Percentiles rank a stretch among this genome's conserved stretches.
These are phyloP conservation scores for Cadophora sp. DNA, from an alignment of 2,329 filamentous ascomycete species.

Conservation along the genomic window DNA sequence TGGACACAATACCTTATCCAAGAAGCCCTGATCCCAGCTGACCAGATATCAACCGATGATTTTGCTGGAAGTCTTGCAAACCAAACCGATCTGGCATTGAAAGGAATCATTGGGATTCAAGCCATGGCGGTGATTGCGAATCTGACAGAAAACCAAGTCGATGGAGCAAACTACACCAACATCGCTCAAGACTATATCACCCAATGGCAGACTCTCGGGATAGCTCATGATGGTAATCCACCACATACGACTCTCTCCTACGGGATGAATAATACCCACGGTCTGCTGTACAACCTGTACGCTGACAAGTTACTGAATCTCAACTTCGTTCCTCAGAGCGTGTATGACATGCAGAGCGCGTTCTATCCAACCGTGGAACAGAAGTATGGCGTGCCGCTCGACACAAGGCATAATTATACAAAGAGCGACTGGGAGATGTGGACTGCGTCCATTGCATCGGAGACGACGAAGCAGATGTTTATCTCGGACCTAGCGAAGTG, in stretches of 20 bases:
- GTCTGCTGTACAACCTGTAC: conserved; percentile 80
- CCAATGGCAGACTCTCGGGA: conserved; percentile 74
- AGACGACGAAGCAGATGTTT: conserved; percentile 67
- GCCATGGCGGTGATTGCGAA: conserved; percentile 77
- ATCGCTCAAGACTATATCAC: conserved; percentile 73
- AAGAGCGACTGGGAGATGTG: conserved; percentile 86
- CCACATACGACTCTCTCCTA: conserved; percentile 82
- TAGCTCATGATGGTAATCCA: conserved; percentile 66
- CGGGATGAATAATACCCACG: conserved; percentile 63
- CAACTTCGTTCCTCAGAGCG: conserved; percentile 73
- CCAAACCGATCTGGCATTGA: conserved; percentile 83
- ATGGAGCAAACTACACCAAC: conserved; percentile 64
- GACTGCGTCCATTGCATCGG: conserved; percentile 74
- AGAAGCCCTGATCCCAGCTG: conserved; percentile 74
- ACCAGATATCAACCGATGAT: conserved; percentile 84
- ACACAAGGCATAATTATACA: conserved; percentile 81
- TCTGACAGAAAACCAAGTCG: conserved; percentile 62
- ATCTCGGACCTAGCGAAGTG: conserved; percentile 73
- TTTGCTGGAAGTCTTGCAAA: conserved; percentile 81
- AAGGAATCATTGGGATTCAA: conserved; percentile 83
- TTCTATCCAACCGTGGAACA: conserved; percentile 78
- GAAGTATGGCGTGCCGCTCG: conserved; percentile 82
- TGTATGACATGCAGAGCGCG: conserved; percentile 79
- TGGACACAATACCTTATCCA: conserved; percentile 84
- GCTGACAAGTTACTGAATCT: conserved; percentile 80